phyloP scores from a whole-genome alignment of 768 basidiomycete genomes.

The Pisolithus tinctorius region DNA sequence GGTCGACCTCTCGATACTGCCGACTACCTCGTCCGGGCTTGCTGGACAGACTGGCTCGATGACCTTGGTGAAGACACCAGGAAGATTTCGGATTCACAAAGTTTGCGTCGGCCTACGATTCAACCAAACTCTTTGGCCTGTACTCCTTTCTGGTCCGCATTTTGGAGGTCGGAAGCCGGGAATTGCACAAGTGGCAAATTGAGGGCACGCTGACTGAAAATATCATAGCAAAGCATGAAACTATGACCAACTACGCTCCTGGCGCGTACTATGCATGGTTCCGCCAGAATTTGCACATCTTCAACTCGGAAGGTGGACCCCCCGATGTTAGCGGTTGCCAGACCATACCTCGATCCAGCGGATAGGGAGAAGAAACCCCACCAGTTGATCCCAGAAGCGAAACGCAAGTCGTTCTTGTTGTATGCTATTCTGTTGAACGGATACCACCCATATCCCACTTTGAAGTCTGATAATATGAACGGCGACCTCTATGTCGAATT shows the following conservation, averaged over 20 bases:
- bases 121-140: constrained; percentile 21
- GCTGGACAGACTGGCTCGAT: constrained; percentile 1
- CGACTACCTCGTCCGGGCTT: not conserved
- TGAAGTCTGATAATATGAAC: not conserved
- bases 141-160: constrained; percentile 20
- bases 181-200: constrained; percentile 24
- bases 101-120: constrained; percentile 9
- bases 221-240: constrained; percentile 22
- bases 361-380: not conserved
- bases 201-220: constrained; percentile 26
- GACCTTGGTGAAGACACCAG: constrained; percentile 21
- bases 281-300: constrained; percentile 23
- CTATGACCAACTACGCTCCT: constrained; percentile 10
- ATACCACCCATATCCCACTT: not conserved
- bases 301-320: constrained; percentile 10
- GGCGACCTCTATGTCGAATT: constrained; percentile 3
- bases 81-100: constrained; percentile 29
- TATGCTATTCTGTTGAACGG: not conserved
- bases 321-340: not conserved
- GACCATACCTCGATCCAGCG: not conserved
- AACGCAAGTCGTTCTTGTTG: not conserved
- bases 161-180: constrained; percentile 15
- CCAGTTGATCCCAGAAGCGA: not conserved
- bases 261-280: constrained; percentile 32
- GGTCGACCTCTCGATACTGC: constrained; percentile 1